A percentile compares a stretch with the other conserved stretches of the same genome.
Conservation (phyloP, 352 stramenopile genomes). For the Aphanomyces euteiches region DNA sequence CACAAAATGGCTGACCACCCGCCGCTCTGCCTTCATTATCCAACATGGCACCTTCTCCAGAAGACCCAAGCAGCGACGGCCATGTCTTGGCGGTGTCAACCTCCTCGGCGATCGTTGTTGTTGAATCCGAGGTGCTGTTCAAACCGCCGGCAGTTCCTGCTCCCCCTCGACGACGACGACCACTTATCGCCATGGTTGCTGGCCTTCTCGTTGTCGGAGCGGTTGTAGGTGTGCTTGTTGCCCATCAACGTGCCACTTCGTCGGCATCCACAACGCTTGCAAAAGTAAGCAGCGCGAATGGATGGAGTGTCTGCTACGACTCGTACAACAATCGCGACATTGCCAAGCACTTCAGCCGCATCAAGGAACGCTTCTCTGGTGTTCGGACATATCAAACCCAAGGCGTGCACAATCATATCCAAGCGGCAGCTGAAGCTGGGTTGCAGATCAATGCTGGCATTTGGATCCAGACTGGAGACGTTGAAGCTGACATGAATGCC, state of each 20-base stretch:
- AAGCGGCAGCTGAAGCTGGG: constrained; percentile 38
- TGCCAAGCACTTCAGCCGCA: constrained; percentile 27
- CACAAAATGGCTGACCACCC: too few species aligned
- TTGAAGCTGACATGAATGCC: constrained; percentile 43
- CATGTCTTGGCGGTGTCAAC: not conserved
- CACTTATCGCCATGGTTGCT: not conserved
- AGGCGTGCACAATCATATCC: constrained; percentile 42
- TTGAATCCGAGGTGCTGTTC: not conserved
- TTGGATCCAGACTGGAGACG: constrained; percentile 35
- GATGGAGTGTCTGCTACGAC: constrained; percentile 45
- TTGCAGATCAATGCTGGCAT: constrained; percentile 59
- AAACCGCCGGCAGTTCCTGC: not conserved
- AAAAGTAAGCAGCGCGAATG: not conserved
- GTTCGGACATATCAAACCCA: constrained; percentile 63
- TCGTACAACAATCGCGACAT: constrained; percentile 33
- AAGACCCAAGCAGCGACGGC: too few species aligned
- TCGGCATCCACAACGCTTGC: not conserved
- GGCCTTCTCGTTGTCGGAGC: not conserved
- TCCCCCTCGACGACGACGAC: too few species aligned
- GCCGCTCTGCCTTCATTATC: too few species aligned
- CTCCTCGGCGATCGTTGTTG: not conserved
- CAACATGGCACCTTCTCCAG: too few species aligned
- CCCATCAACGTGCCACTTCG: not conserved
- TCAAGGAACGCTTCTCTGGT: constrained; percentile 38
- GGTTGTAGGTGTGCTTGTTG: not conserved